Evolutionary conservation across 1,284 basidiomycete genomes (phyloP), one percentile per base, ranked within the genome.

Genomic region (Neotropicomus parvogracilis): DNA sequence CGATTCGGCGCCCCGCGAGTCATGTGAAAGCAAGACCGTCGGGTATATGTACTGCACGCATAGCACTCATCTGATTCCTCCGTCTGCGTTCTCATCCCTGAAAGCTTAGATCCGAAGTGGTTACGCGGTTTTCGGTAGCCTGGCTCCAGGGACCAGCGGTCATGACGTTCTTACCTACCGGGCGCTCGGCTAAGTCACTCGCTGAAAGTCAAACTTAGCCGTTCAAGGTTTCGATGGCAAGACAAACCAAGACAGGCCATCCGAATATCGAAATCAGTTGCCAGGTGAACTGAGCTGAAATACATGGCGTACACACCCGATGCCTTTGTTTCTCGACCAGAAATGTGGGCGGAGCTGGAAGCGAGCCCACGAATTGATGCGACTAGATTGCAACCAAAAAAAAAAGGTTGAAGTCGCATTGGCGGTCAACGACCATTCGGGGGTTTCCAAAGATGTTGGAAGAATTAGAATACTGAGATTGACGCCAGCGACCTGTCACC

Each of bases 141-240:
- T 14, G 10, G 24, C 6, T 7, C 34, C 28, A 20, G 46, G 42
- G 43, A 20, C 41, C 42, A n/a, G n/a, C n/a, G 9, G 17, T 13
- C 37, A 35, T 33, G 11, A 20, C 11, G 33, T 32, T 32, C 21
- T 14, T 24, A 32, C 13, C 33, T 24, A 38, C 13, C 33, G 12
- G n/a, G 11, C 21, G 19, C 27, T 48, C 48, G 48, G 48, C 48
- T 36, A 32, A 26, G 33, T 10, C 32, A 46, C 9, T 36, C 21
- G 29, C 45, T 17, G 32, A 49, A 48, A 40, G 45, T 19, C 24
- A 49, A 39, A 49, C 44, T 47, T 47, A 31, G 45, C 53, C 49
- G 40, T 40, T 44, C 53, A 57, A 57, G 37, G 55, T 58, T 58
- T 55, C 40, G 32, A 42, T 37, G 44, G 14, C 43, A 24, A 14